phyloP scores from a whole-genome alignment of 2,329 filamentous ascomycete species.

The Sclerotinia minor region DNA sequence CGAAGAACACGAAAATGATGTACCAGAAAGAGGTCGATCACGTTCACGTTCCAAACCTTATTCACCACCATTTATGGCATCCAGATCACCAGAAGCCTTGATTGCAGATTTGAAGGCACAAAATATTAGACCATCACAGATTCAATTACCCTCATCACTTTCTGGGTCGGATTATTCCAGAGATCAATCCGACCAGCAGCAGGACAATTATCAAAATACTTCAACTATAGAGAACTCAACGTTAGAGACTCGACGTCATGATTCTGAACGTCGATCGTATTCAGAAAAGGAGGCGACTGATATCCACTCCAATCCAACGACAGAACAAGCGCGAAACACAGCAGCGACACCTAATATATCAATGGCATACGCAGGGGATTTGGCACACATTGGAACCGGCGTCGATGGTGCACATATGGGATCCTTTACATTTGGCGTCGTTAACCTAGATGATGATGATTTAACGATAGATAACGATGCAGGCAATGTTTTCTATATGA shows the following conservation, averaged over 20 bases:
- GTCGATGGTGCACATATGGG: slow-evolving; percentile 32
- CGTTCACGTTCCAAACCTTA: slow-evolving; percentile 37
- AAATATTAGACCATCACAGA: slow-evolving; percentile 12
- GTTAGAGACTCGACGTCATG: slow-evolving; percentile 23
- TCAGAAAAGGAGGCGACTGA: slow-evolving; percentile 14
- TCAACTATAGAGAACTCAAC: slow-evolving; percentile 18
- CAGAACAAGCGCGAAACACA: slow-evolving; percentile 34
- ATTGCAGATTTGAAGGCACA: not conserved
- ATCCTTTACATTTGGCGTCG: slow-evolving; percentile 23
- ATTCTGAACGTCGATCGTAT: not conserved
- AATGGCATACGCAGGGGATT: slow-evolving; percentile 29
- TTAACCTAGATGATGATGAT: slow-evolving; percentile 34
- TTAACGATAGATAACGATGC: slow-evolving; percentile 35
- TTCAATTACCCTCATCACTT: slow-evolving; percentile 27
- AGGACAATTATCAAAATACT: slow-evolving; percentile 10
- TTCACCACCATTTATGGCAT: slow-evolving; percentile 24
- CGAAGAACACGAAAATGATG: slow-evolving; percentile 28
- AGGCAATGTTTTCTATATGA: slow-evolving; percentile 19
- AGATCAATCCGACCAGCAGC: slow-evolving; percentile 22
- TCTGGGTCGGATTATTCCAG: slow-evolving; percentile 28
- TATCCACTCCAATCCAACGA: slow-evolving; percentile 9
- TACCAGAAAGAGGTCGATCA: slow-evolving; percentile 39
- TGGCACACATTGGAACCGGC: slow-evolving; percentile 36
- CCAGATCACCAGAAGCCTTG: not conserved
- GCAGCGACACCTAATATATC: slow-evolving; percentile 30